Percentiles rank a stretch among this genome's conserved stretches.
Evolutionary conservation across 2,329 filamentous ascomycete species (phyloP).

Genomic region (Phyllosticta citribraziliensis): DNA sequence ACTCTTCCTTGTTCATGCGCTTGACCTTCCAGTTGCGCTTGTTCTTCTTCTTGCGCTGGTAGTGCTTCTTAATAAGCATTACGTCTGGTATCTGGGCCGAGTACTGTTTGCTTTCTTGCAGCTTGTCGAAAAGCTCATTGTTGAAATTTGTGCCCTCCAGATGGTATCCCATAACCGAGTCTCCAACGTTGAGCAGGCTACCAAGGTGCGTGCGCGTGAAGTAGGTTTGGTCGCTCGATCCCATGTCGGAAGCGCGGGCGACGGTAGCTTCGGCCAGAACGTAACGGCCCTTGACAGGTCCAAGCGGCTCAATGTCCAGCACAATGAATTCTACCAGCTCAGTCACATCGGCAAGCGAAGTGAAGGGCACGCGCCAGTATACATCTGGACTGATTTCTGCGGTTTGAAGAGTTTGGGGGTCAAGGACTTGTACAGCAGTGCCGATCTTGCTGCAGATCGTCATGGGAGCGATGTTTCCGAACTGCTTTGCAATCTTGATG

Average conservation of each 20-base stretch:
- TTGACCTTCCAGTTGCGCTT: conserved; percentile 80
- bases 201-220: conserved; percentile 87
- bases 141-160: conserved; percentile 87
- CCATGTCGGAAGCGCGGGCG: conserved; percentile 76
- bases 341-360: conserved; percentile 69
- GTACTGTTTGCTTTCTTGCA: conserved; percentile 70
- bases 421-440: conserved; percentile 79
- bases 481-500: conserved; percentile 73
- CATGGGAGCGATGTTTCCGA: conserved; percentile 82
- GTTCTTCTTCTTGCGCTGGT: conserved; percentile 74
- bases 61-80: conserved; percentile 93
- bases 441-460: conserved; percentile 81
- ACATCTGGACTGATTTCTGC: conserved; percentile 71
- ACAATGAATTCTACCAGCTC: conserved; percentile 88
- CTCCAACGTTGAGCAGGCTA: conserved; percentile 72
- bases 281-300: conserved; percentile 68
- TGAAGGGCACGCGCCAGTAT: conserved; percentile 89
- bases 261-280: conserved; percentile 80
- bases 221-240: conserved; percentile 76
- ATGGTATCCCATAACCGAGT: conserved; percentile 92
- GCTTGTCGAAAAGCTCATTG: conserved; percentile 70
- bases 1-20: conserved; percentile 85
- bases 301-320: conserved; percentile 81
- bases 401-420: conserved; percentile 83
- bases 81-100: conserved; percentile 78